Conservation (phyloP, 768 basidiomycete species). For the Hemileccinum rubropunctum region DNA sequence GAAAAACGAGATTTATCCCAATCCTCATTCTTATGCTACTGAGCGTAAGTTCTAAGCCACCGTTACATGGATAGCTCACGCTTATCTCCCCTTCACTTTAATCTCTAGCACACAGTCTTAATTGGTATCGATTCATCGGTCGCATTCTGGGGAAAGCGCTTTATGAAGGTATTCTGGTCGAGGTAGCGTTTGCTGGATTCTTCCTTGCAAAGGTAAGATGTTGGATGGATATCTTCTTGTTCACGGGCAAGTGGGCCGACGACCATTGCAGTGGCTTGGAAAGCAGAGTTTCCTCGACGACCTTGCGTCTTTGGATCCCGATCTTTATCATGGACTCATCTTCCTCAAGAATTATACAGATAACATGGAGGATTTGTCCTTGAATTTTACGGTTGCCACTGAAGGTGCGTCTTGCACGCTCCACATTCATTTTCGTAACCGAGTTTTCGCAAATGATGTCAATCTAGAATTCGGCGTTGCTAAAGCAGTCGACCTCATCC, state of each 20-base stretch:
- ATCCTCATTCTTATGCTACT: conserved; percentile 87
- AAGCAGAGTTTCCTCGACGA: conserved; percentile 92
- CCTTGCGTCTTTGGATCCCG: conserved; percentile 85
- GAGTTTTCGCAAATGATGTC: not conserved
- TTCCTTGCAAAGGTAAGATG: conserved; percentile 77
- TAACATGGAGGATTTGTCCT: conserved; percentile 80
- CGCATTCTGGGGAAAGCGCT: conserved; percentile 93
- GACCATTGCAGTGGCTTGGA: conserved; percentile 73
- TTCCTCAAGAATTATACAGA: conserved; percentile 91
- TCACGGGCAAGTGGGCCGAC: not conserved
- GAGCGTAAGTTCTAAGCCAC: conserved; percentile 55
- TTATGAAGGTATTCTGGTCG: conserved; percentile 93
- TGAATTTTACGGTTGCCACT: conserved; percentile 85
- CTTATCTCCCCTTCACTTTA: not conserved
- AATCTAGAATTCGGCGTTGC: conserved; percentile 76
- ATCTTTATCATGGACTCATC: conserved; percentile 88
- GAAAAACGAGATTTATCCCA: conserved; percentile 94
- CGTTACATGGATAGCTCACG: not conserved
- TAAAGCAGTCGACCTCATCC: conserved; percentile 73
- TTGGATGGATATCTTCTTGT: not conserved
- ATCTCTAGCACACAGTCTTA: conserved; percentile 68
- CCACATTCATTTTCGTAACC: not conserved
- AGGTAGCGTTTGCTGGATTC: conserved; percentile 93
- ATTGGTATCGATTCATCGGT: conserved; percentile 93
- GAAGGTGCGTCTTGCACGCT: conserved; percentile 58